Evolutionary conservation across 1,284 basidiomycete genomes (phyloP).

Genomic region (Dichomitus squalens): DNA sequence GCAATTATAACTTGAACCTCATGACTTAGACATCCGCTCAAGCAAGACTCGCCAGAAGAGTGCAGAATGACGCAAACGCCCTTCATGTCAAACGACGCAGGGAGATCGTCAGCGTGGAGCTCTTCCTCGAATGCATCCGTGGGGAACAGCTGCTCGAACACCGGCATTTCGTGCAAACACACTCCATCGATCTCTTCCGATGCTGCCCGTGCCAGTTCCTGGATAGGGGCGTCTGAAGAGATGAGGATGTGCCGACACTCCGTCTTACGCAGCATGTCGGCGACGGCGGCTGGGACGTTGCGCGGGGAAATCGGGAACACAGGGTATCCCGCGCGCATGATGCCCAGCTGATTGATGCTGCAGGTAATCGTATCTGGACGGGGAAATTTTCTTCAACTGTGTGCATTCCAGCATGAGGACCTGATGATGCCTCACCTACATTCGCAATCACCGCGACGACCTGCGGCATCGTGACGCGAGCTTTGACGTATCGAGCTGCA

Average conservation of each 20-base stretch:
- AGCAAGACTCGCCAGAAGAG: constrained; percentile 1
- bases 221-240: not conserved
- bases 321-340: not conserved
- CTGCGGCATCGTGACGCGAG: constrained; percentile 5
- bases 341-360: no score
- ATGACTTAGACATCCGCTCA: no score
- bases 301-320: constrained; percentile 6
- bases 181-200: not conserved
- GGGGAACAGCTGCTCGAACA: constrained; percentile 3
- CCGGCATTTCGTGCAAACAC: not conserved
- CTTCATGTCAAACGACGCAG: not conserved
- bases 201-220: not conserved
- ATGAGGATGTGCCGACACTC: not conserved
- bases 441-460: constrained; percentile 19
- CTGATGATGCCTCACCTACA: constrained; percentile 14
- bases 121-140: not conserved
- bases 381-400: no score
- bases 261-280: constrained; percentile 2
- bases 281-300: constrained; percentile 3
- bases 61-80: not conserved
- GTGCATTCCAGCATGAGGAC: no score
- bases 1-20: no score
- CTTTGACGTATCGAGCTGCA: constrained; percentile 14
- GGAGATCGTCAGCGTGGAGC: not conserved
- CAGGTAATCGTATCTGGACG: no score